phyloP scores from a whole-genome alignment of 345 rosid genomes.

The Iberis pinnata region DNA sequence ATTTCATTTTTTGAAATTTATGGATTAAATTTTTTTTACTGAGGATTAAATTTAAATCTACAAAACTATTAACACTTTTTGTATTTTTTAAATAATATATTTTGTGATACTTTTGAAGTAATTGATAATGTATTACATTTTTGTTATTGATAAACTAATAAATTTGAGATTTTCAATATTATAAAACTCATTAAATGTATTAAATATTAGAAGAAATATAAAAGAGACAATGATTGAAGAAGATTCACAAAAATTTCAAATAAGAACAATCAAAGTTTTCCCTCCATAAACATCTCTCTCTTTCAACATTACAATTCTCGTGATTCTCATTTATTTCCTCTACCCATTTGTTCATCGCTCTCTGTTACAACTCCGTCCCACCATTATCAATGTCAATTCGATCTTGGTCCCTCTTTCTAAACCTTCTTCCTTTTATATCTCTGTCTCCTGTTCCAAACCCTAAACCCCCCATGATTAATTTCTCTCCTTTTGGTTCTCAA shows the following conservation, averaged over 20 bases:
- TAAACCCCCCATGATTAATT: too few species aligned
- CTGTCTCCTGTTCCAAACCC: slow-evolving; percentile 15
- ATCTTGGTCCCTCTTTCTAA: slow-evolving; percentile 24
- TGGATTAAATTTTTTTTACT: too few species aligned
- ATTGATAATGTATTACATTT: too few species aligned
- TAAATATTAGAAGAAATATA: background rate
- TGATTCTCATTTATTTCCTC: slow-evolving; percentile 29
- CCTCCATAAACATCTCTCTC: slow-evolving; percentile 11
- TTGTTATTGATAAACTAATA: too few species aligned
- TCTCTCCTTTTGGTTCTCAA: slow-evolving; percentile 1
- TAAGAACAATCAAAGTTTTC: slow-evolving; percentile 5
- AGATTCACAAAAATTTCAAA: slow-evolving; percentile 23
- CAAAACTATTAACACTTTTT: too few species aligned
- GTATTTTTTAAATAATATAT: too few species aligned
- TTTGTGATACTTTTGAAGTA: too few species aligned
- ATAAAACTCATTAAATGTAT: too few species aligned
- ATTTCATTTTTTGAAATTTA: too few species aligned
- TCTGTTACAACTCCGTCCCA: slow-evolving; percentile 34
- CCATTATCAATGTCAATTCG: slow-evolving; percentile 30
- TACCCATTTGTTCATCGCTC: slow-evolving; percentile 29
- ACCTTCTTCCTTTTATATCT: slow-evolving; percentile 14
- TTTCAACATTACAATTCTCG: slow-evolving; percentile 26
- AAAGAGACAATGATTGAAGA: slow-evolving; percentile 20
- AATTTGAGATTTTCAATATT: too few species aligned
- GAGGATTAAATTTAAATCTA: too few species aligned